A percentile compares a stretch with the other conserved stretches of the same genome.
Conservation (phyloP, 768 basidiomycete species). For the Heimioporus sp. region DNA sequence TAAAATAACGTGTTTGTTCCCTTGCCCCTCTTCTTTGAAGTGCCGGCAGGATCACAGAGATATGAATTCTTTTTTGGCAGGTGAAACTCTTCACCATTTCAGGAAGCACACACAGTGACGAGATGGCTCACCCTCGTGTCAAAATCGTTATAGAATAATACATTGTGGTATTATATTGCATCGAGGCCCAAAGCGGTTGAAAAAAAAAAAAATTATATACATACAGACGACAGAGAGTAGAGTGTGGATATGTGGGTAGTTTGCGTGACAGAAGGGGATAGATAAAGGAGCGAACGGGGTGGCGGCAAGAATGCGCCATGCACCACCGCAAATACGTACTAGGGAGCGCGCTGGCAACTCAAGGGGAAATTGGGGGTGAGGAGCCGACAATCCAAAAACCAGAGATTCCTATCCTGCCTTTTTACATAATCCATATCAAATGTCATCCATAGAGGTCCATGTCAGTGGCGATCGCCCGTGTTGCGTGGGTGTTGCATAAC, state of each 20-base stretch:
- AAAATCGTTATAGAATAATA: conserved; percentile 18
- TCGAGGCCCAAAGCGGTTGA: conserved; percentile 6
- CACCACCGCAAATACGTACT: conserved; percentile 27
- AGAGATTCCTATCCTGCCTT: conserved; percentile 24
- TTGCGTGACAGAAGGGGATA: conserved; percentile 15
- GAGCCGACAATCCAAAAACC: conserved; percentile 17
- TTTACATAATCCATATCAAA: conserved; percentile 26
- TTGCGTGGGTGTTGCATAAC: conserved; percentile 52
- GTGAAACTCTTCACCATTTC: conserved; percentile 12
- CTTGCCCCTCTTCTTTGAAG: conserved; percentile 1
- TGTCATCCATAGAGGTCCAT: background rate
- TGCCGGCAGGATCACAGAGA: conserved; percentile 15
- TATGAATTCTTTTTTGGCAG: conserved; percentile 1
- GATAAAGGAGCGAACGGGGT: conserved; percentile 9
- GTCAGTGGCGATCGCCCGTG: conserved; percentile 27
- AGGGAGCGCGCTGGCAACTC: conserved; percentile 15
- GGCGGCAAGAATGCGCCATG: conserved; percentile 9
- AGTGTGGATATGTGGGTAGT: conserved; percentile 18
- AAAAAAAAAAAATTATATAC: conserved; percentile 6
- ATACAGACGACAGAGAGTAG: conserved; percentile 13
- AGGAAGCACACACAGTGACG: background rate
- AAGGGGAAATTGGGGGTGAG: conserved; percentile 5
- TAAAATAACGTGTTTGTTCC: conserved; percentile 3
- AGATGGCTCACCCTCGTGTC: background rate
- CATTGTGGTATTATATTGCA: conserved; percentile 21